Base-by-base conservation (phyloP, 495 filamentous ascomycete species). In the Saxophila tyrrhenica region DNA sequence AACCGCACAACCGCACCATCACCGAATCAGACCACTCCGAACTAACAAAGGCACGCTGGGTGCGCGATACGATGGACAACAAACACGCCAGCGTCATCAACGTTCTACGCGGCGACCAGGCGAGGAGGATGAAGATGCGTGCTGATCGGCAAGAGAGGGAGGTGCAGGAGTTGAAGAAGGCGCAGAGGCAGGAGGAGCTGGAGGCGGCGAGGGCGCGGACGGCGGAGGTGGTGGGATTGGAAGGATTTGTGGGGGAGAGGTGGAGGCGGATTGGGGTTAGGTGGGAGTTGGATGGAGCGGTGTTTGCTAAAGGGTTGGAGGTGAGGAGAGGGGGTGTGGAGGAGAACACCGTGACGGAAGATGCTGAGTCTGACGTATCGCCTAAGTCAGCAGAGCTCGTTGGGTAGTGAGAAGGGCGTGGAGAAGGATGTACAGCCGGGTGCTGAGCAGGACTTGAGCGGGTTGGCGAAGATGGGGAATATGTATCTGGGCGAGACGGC, bases 31-130 rank as follows among this genome's bases (percentile, higher is more conserved):
- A 84, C 54, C 64, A 73, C 39, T 69, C 75, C 39, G 84, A 88
- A 62, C 72, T 91, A 0, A 76, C 78, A 21, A 81, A 86, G 61
- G 81, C 89, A 62, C 84, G 87, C 55, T 80, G 77, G 57, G 64
- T 78, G 38, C 78, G 84, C 41, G 80, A 84, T 58, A 74, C 79
- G 48, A 82, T 90, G 79, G 79, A 81, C 47, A 75, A 78, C 13
- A 76, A 85, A 1, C 85, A 90, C 58, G 75, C 81, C 44, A 72
- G 79, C 17, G 81, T 82, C 54, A 86, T 92, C 68, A 88, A 91
- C 56, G 85, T 90, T 1, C 76, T 92, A 52, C 75, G 87, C 7
- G 87, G 88, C 52, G 80, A 80, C 44, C 87, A 92, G 60, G 81
- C 81, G 2, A 77, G 83, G 58, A 73, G 58, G 16, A 57, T 61